Percentiles rank a stretch among this genome's conserved stretches.
These are phyloP conservation scores for Vitis hybrid DNA, from an alignment of 177 flowering plant genomes.

Conservation along the genomic window DNA sequence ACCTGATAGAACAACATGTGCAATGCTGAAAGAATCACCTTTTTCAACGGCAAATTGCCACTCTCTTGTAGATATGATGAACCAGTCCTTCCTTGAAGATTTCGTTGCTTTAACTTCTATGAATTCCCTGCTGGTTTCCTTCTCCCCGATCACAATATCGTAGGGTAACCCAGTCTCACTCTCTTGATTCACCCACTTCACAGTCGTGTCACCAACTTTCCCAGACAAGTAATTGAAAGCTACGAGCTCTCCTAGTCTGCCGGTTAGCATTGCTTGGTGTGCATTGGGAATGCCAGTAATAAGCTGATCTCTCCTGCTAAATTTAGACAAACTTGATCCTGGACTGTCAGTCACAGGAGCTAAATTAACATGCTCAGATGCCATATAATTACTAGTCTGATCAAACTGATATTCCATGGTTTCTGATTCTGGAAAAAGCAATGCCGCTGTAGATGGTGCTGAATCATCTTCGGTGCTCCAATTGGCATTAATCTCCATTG, in stretches of 20 bases:
- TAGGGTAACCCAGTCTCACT: constrained; percentile 83
- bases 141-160: constrained; percentile 56
- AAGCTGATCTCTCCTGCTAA: constrained; percentile 42
- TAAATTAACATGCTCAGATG: constrained; percentile 21
- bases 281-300: constrained; percentile 35
- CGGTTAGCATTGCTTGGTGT: constrained; percentile 51
- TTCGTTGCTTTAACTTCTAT: constrained; percentile 92
- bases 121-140: constrained; percentile 44
- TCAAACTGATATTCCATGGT: constrained; percentile 20
- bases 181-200: constrained; percentile 78
- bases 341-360: constrained; percentile 14
- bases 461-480: constrained; percentile 32
- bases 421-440: constrained; percentile 20
- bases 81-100: constrained; percentile 74
- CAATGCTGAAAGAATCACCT: constrained; percentile 78
- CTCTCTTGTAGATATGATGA: constrained; percentile 66
- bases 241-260: constrained; percentile 67
- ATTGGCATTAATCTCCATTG: constrained; percentile 21
- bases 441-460: constrained; percentile 9
- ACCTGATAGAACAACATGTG: constrained; percentile 51
- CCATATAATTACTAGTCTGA: constrained; percentile 6
- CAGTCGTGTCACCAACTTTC: constrained; percentile 32
- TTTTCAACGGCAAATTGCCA: constrained; percentile 82
- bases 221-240: constrained; percentile 67
- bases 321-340: constrained; percentile 11